Evolutionary conservation across 495 filamentous ascomycete genomes (phyloP), one percentile per base, ranked within the genome.

Genomic region (Xylaria sp.): DNA sequence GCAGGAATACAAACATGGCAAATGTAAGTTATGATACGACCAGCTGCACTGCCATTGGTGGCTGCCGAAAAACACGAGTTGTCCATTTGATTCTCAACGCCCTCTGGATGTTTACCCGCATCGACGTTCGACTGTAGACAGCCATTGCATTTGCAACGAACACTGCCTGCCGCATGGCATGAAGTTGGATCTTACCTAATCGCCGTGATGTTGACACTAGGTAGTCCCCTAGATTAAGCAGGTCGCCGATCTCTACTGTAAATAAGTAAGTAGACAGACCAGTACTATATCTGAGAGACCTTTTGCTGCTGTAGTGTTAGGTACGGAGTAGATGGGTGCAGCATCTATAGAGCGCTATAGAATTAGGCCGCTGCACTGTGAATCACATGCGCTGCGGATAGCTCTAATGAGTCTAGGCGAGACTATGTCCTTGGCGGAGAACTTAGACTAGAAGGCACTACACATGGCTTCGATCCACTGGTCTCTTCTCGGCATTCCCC

Each of bases 341-440:
- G n/a, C n/a, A 37, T 58, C 33, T 59, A 59, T 59, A n/a, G 31
- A 26, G 29, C 50, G 8, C 26, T 58, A 33, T n/a, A n/a, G n/a
- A n/a, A n/a, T n/a, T 15, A 17, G 52, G 7, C 26, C 35, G 12
- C 53, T 58, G 29, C 35, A 58, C 15, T 52, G 21, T 52, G 9
- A 52, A 52, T 14, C 53, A 33, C 14, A 35, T 58, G 17, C 29
- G 53, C 19, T 58, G 17, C 29, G 53, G 17, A 58, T 35, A 58
- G 53, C 26, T 21, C n/a, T n/a, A 40, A 61, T 3, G 19, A n/a
- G 35, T 41, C 59, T 43, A 41, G 59, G 37, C 59, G 5, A 46
- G 40, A 63, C 37, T n/a, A 33, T 44, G 40, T 29, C 15, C 61
- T 63, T 63, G 61, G 61, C 61, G 15, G 35, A 29, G 29, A 19